These are phyloP conservation scores for Tulasnella sp. DNA, from an alignment of 768 basidiomycete species.

Conservation along the genomic window DNA sequence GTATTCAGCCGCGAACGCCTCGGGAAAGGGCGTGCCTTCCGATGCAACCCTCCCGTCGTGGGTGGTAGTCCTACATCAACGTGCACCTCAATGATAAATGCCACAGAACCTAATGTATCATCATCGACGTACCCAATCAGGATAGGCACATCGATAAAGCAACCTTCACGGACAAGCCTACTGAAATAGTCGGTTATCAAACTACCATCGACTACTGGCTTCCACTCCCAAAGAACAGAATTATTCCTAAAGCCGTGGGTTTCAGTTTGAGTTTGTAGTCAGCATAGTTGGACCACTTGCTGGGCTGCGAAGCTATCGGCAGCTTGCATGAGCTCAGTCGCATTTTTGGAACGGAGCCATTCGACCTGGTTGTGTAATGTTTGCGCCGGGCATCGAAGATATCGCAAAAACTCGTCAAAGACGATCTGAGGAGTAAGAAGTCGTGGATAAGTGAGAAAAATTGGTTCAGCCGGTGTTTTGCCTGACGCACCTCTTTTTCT, in stretches of 20 bases:
- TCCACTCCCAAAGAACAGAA: slow-evolving; percentile 8
- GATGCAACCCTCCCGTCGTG: no score
- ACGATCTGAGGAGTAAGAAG: no score
- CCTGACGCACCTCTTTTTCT: slow-evolving; percentile 46
- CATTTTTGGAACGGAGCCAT: slow-evolving; percentile 17
- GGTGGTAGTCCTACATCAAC: no score
- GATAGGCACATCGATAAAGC: slow-evolving; percentile 41
- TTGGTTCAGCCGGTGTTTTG: no score
- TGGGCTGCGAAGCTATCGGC: slow-evolving; percentile 10
- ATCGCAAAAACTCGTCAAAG: slow-evolving; percentile 40
- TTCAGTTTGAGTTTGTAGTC: no score
- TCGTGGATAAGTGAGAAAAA: no score
- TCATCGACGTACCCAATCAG: slow-evolving; percentile 41
- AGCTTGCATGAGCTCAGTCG: slow-evolving; percentile 34
- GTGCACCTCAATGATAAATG: no score
- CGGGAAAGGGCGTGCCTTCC: no score
- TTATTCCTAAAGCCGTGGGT: neutral
- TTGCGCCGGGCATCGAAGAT: slow-evolving; percentile 40
- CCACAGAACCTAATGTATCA: no score
- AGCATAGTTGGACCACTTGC: no score
- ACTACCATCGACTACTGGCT: slow-evolving; percentile 44
- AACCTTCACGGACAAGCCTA: slow-evolving; percentile 33
- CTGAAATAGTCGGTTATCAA: slow-evolving; percentile 43
- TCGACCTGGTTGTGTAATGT: neutral
- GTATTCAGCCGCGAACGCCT: no score